Evolutionary conservation across 1,284 basidiomycete genomes (phyloP).

Genomic region (Phylloboletellus chloephorus): DNA sequence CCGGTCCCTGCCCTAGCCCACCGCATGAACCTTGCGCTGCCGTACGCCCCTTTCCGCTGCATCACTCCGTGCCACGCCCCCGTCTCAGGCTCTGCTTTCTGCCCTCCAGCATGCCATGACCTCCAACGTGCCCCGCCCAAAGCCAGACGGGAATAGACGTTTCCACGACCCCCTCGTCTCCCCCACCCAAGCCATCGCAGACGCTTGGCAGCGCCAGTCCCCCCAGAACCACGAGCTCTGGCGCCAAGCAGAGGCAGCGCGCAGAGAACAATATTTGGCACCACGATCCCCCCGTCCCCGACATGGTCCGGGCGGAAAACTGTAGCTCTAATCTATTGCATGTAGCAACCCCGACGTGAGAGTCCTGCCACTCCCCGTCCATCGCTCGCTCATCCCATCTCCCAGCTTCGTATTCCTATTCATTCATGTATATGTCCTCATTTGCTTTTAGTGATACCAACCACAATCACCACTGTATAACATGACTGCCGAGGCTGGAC

Average conservation of each 20-base stretch:
- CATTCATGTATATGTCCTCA: constrained; percentile 30
- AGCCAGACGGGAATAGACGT: constrained; percentile 33
- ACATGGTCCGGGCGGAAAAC: constrained; percentile 38
- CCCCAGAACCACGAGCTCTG: constrained; percentile 52
- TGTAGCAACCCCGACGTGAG: constrained; percentile 14
- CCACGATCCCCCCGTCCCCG: constrained; percentile 30
- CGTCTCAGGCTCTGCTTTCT: constrained; percentile 29
- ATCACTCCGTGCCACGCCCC: constrained; percentile 18
- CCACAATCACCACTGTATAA: constrained; percentile 23
- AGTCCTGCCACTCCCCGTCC: not conserved
- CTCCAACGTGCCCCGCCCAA: constrained; percentile 35
- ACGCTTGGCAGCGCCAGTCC: constrained; percentile 59
- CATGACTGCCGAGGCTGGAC: constrained; percentile 13
- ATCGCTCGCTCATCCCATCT: constrained; percentile 9
- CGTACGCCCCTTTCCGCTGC: constrained; percentile 32
- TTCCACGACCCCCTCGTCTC: constrained; percentile 37
- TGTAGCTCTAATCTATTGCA: constrained; percentile 33
- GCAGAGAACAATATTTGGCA: constrained; percentile 36
- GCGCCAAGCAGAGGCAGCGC: constrained; percentile 49
- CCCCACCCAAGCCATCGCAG: constrained; percentile 57
- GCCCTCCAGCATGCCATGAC: constrained; percentile 40
- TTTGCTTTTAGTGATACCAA: constrained; percentile 19
- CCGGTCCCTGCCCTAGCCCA: constrained; percentile 29
- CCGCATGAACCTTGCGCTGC: constrained; percentile 33
- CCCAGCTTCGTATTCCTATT: constrained; percentile 29